Evolutionary conservation across 2,329 filamentous ascomycete species (phyloP).

Genomic region (Pseudogymnoascus sp.): DNA sequence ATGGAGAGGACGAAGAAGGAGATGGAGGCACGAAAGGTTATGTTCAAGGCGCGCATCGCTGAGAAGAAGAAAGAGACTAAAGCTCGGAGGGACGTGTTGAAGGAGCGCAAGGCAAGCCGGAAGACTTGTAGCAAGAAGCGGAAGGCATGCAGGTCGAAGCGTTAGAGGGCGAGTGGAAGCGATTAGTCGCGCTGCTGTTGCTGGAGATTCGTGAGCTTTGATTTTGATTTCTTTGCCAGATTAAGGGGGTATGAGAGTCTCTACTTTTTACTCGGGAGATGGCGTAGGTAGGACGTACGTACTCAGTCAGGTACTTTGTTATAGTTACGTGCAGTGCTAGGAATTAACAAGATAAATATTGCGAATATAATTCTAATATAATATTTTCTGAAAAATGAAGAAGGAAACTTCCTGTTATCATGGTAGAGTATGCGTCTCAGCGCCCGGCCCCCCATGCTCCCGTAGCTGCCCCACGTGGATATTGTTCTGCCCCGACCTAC

Average conservation of each 20-base stretch:
- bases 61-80: not conserved
- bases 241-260: not conserved
- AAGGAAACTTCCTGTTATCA: not conserved
- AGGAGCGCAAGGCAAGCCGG: not conserved
- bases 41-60: not conserved
- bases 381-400: conserved; percentile 1
- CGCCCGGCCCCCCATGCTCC: not conserved
- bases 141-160: not conserved
- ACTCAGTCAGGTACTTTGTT: conserved; percentile 9
- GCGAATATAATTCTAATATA: conserved; percentile 8
- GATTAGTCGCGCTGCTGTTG: not conserved
- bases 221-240: conserved; percentile 7
- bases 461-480: not conserved
- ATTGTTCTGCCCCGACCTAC: not conserved
- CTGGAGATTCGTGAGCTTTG: not conserved
- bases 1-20: not conserved
- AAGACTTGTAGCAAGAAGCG: not conserved
- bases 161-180: not conserved
- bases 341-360: conserved; percentile 7
- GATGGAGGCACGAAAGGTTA: not conserved
- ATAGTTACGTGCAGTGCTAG: conserved; percentile 5
- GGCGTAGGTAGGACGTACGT: conserved; percentile 8
- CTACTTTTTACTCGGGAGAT: not conserved
- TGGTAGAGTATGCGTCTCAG: not conserved
- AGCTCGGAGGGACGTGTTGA: not conserved